Evolutionary conservation across 2,329 filamentous ascomycete genomes (phyloP), one percentile per base, ranked within the genome.

Genomic region (Byssochlamys sp.): DNA sequence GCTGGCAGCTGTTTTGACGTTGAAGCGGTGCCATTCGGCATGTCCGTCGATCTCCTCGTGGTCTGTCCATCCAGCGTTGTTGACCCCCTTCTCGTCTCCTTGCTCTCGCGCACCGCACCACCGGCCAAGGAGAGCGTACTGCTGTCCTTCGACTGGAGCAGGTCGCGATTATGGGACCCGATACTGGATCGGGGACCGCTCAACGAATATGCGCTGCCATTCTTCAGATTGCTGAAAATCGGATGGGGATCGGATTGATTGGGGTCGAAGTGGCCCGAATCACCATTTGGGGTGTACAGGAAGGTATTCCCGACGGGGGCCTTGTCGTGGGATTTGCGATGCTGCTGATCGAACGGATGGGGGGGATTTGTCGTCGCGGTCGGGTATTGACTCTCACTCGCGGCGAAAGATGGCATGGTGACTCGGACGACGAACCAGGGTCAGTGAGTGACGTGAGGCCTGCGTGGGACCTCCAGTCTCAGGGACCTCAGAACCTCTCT

Each of bases 121-220:
- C 70, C 73, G 33, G 66, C 67, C 60, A 75, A 55, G n/a, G 75
- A 76, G 60, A 87, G 82, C 19, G 79, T 75, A 61, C 76, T 79
- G 45, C 70, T 72, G 60, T 77, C 69, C 62, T 74, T 73, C 55
- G 73, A 70, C 58, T 69, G 69, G 33, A 67, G 69, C 62, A 66
- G 70, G 24, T 76, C 75, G 67, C 72, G 66, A 50, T 72, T 72
- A 60, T 76, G 74, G 54, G 75, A 76, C 57, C 72, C 72, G 59
- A 71, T 68, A 59, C 71, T 75, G 58, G 78, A 75, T 64, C 77
- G 78, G 62, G 80, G 82, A 68, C 86, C 85, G 63, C 81, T 79
- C 67, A 83, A 67, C 39, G 82, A 80, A 71, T 78, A 82, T 74
- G 85, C 81, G 73, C 80, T 85, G 67, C 82, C 80, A 71, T 76